Base-by-base conservation (phyloP, 1,284 basidiomycete species). In the Cutaneotrichosporon sp. region DNA sequence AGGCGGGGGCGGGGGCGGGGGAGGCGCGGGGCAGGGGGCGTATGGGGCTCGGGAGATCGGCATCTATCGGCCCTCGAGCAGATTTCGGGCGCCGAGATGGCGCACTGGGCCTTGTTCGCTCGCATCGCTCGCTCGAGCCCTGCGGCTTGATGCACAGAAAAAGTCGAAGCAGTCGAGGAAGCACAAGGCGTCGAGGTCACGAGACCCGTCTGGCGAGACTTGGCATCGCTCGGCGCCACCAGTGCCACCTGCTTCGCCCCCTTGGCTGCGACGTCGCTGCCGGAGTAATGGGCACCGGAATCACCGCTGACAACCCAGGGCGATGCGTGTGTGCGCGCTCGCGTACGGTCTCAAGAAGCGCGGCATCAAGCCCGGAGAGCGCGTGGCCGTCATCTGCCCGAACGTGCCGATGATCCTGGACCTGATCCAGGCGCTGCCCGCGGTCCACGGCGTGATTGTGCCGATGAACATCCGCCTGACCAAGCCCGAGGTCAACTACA, bases 331-430 rank as follows among this genome's bases (percentile, higher is more conserved):
- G 24, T 65, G 64, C 54, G 64, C 64, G n/a, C 82, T 91, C 7
- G 86, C 90, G 2, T 81, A 87, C 56, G 91, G 91, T 0, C 81
- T 94, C 45, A 68, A 90, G 10, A 77, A 74, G 3, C 78, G 91
- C 71, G 91, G 90, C 18, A 86, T 94, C 9, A 79, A 83, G 73
- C 88, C 86, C 71, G 91, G 90, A 0, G 90, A 92, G 69, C 81
- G 91, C 25, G 87, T 93, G 22, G 90, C 84, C 2, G 88, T 92
- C 10, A 65, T 65, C 64, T 59, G 60, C 54, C 64, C 64, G 4
- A 65, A 65, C 46, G 60, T 59, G 43, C 64, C 64, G 50, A 59
- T 62, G 56, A 65, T 65, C 54, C 54, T 65, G 45, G 64, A 65
- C 60, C 50, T 65, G 31, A 56, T 62, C 45, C 64, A 65, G 58